These are phyloP conservation scores for Helotiales sp. DNA, from an alignment of 2,329 filamentous ascomycete genomes.

Conservation along the genomic window DNA sequence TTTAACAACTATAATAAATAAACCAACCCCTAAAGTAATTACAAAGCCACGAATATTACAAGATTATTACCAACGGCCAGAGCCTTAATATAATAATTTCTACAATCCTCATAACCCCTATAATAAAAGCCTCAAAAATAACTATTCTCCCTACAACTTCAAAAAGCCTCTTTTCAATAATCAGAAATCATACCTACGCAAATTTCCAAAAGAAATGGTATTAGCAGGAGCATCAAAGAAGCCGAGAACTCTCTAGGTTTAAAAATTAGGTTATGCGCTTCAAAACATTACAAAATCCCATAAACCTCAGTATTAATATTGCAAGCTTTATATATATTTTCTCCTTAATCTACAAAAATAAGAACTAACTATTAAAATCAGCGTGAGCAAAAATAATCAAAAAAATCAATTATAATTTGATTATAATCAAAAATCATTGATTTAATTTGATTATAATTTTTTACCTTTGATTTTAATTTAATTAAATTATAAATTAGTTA, in stretches of 20 bases:
- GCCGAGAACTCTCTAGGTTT: not conserved
- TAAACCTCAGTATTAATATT: not conserved
- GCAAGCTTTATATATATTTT: not conserved
- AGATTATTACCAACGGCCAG: not conserved
- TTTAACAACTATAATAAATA: not conserved
- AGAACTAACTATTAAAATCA: too few relatives aligned
- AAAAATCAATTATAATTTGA: too few relatives aligned
- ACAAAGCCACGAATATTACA: not conserved
- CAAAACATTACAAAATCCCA: not conserved
- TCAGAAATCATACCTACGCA: not conserved
- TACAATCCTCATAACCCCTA: not conserved
- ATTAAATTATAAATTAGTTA: too few relatives aligned
- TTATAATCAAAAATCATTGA: too few relatives aligned
- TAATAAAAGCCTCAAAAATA: not conserved
- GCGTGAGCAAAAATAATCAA: too few relatives aligned
- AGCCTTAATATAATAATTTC: not conserved
- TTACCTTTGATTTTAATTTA: too few relatives aligned
- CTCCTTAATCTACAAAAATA: too few relatives aligned
- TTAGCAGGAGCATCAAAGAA: not conserved
- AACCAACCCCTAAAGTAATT: not conserved
- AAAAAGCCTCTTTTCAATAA: not conserved
- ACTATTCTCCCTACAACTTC: not conserved
- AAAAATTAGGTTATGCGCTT: not conserved
- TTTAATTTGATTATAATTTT: too few relatives aligned
- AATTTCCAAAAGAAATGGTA: not conserved